Evolutionary conservation across 2,329 filamentous ascomycete species (phyloP).

Genomic region (Mollisiaceae sp.): DNA sequence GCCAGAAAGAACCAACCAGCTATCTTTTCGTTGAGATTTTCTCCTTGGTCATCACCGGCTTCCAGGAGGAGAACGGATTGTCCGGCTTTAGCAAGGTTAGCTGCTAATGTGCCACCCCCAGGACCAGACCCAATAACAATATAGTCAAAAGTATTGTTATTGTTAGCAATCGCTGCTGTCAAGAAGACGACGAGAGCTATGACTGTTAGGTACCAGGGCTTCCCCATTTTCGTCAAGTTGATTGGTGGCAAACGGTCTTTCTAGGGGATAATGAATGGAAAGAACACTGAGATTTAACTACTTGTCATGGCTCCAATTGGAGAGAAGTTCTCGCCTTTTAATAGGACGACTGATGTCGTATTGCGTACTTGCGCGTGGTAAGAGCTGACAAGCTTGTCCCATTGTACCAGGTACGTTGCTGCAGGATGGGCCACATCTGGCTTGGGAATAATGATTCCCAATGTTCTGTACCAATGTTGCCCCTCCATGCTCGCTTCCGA

Average conservation of each 20-base stretch:
- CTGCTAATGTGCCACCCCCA: slow-evolving; percentile 56
- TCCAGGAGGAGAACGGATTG: slow-evolving; percentile 53
- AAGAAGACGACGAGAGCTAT: not conserved
- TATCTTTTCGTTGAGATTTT: slow-evolving; percentile 50
- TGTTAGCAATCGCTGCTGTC: not conserved
- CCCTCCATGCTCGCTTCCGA: not conserved
- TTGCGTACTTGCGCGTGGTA: too few species aligned
- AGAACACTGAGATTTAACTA: not conserved
- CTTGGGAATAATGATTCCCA: not conserved
- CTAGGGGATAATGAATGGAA: not conserved
- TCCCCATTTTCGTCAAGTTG: not conserved
- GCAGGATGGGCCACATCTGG: not conserved
- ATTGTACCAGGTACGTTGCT: not conserved
- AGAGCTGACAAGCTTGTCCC: too few species aligned
- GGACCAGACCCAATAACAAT: slow-evolving; percentile 58
- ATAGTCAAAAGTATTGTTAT: slow-evolving; percentile 53
- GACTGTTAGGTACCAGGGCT: not conserved
- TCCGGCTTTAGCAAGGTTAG: slow-evolving; percentile 55
- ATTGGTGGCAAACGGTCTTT: not conserved
- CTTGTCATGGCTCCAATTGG: not conserved
- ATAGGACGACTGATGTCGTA: too few species aligned
- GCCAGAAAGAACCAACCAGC: slow-evolving; percentile 41
- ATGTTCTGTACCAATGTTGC: not conserved
- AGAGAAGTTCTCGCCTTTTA: too few species aligned
- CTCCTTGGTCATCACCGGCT: slow-evolving; percentile 52